A percentile compares a stretch with the other conserved stretches of the same genome.
Conservation (phyloP, 2,329 filamentous ascomycete species). For the Neoarthrinium moseri region DNA sequence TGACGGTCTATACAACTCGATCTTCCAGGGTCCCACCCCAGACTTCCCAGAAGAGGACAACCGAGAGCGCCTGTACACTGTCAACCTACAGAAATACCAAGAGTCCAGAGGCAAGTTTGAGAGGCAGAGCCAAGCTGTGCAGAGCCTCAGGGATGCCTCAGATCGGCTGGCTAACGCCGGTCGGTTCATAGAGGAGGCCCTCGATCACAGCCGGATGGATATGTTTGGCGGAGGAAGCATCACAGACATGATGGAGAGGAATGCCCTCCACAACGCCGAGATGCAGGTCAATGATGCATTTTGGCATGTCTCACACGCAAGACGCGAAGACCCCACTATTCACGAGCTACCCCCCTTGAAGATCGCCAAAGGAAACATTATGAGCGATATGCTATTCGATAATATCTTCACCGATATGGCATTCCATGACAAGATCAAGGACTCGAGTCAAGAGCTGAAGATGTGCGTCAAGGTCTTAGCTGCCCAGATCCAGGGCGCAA, state of each 20-base stretch:
- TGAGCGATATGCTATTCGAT: conserved; percentile 54
- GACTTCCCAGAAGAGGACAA: conserved; percentile 53
- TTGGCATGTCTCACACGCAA: conserved; percentile 38
- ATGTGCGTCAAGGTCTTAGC: conserved; percentile 31
- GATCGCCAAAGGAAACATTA: conserved; percentile 43
- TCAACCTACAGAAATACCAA: conserved; percentile 35
- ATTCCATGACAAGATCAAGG: conserved; percentile 51
- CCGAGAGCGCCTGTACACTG: conserved; percentile 35
- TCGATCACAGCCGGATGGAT: conserved; percentile 40
- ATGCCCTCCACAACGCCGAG: conserved; percentile 47
- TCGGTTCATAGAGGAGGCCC: conserved; percentile 39
- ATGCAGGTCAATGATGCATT: conserved; percentile 37
- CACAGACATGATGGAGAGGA: conserved; percentile 53
- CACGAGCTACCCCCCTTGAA: conserved; percentile 35
- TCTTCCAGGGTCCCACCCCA: conserved; percentile 53
- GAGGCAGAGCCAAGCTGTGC: conserved; percentile 39
- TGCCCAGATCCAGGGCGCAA: conserved; percentile 23
- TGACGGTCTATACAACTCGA: conserved; percentile 49
- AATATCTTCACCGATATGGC: conserved; percentile 52
- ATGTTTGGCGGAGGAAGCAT: conserved; percentile 49
- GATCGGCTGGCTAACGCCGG: conserved; percentile 33
- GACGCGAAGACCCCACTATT: conserved; percentile 35
- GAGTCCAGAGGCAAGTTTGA: conserved; percentile 32
- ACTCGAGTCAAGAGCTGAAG: conserved; percentile 34
- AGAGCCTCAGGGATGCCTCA: conserved; percentile 37